Evolutionary conservation across 139 green algal genomes (phyloP).

Genomic region (Chlamydomonas schloesseri): DNA sequence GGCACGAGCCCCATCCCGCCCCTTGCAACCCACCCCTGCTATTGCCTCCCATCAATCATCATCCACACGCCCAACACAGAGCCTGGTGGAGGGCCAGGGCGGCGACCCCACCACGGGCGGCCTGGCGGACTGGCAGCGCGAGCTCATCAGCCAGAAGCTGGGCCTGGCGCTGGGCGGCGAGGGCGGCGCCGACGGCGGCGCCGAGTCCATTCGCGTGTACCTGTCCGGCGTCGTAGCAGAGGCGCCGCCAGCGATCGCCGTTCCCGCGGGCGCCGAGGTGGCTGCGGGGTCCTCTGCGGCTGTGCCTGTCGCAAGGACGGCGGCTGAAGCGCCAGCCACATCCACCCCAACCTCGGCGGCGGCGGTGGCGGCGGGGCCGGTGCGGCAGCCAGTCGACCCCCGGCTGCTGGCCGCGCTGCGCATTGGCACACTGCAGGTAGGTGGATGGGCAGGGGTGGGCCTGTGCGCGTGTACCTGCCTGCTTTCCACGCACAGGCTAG

Average conservation of each 20-base stretch:
- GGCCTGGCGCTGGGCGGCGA: neutral
- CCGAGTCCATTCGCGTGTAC: neutral
- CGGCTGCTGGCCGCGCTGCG: constrained; percentile 55
- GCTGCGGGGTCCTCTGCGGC: too few species aligned
- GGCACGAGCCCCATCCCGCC: too few species aligned
- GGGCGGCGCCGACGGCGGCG: neutral
- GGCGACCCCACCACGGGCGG: neutral
- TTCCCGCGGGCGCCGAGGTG: too few species aligned
- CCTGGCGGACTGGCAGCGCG: constrained; percentile 1
- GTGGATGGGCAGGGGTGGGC: neutral
- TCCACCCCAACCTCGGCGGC: neutral
- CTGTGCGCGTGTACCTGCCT: neutral
- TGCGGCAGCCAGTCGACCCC: constrained; percentile 37
- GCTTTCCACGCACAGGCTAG: too few species aligned
- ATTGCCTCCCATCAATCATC: too few species aligned
- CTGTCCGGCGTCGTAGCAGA: neutral
- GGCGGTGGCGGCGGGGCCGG: neutral
- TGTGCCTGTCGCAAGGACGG: too few species aligned
- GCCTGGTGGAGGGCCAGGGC: constrained; percentile 18
- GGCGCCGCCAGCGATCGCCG: too few species aligned
- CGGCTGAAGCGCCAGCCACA: too few species aligned
- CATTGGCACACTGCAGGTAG: constrained; percentile 37
- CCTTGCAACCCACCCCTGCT: too few species aligned
- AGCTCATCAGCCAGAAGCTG: neutral
- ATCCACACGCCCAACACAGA: neutral